phyloP scores from a whole-genome alignment of 1,284 basidiomycete species.

The Veloboletus limbatus region DNA sequence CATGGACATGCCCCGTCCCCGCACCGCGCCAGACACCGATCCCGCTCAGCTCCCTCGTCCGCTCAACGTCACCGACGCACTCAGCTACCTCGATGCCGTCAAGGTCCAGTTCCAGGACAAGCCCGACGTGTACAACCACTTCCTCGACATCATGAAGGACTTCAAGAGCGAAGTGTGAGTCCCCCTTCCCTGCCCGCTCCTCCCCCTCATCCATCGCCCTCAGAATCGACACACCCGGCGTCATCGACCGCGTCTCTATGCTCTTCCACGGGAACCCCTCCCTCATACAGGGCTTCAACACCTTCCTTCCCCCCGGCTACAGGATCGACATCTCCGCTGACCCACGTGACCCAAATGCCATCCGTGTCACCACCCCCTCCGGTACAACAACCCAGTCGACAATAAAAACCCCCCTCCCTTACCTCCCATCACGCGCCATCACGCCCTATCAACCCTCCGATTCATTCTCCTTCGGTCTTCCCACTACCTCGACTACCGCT shows the following conservation, averaged over 20 bases:
- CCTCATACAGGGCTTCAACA: conserved; percentile 99
- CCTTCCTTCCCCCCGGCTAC: conserved; percentile 95
- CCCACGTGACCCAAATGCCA: conserved; percentile 75
- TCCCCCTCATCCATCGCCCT: neutral
- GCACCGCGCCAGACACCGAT: conserved; percentile 25
- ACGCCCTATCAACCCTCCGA: conserved; percentile 46
- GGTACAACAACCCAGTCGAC: conserved; percentile 76
- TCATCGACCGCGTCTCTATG: conserved; percentile 94
- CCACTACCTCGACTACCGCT: conserved; percentile 40
- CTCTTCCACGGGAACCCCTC: conserved; percentile 92
- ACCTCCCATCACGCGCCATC: conserved; percentile 38
- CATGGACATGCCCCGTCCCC: conserved; percentile 23
- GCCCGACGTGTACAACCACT: conserved; percentile 96
- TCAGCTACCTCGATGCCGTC: conserved; percentile 95
- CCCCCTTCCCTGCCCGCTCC: neutral
- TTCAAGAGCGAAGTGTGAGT: conserved; percentile 92
- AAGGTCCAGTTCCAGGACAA: conserved; percentile 91
- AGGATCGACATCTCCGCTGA: conserved; percentile 88
- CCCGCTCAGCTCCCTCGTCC: conserved; percentile 48
- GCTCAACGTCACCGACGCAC: conserved; percentile 87
- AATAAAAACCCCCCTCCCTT: conserved; percentile 28
- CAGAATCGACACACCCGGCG: conserved; percentile 98
- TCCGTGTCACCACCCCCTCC: conserved; percentile 92
- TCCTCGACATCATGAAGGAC: conserved; percentile 99
- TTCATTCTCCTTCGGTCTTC: conserved; percentile 39